Percentiles rank a stretch among this genome's conserved stretches.
Conservation (phyloP, 768 basidiomycete genomes). For the Russula dissimulans region DNA sequence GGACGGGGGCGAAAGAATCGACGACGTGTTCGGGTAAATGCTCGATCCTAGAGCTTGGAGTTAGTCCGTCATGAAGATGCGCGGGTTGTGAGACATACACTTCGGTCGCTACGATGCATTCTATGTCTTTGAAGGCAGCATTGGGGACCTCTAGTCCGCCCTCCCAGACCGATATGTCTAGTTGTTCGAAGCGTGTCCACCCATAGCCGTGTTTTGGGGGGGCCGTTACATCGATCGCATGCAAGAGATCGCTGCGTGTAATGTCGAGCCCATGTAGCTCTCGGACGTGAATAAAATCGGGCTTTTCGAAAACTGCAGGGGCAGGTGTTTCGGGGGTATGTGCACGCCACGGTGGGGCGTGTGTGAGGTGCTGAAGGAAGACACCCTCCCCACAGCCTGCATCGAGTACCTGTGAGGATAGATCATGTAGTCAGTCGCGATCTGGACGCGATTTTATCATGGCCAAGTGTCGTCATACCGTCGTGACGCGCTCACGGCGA, state of each 20-base stretch:
- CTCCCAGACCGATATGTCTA: constrained; percentile 60
- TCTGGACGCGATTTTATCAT: background rate
- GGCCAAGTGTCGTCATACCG: constrained; percentile 28
- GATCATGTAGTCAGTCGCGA: background rate
- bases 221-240: constrained; percentile 41
- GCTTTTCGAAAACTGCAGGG: constrained; percentile 7
- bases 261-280: constrained; percentile 60
- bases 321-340: constrained; percentile 26
- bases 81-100: constrained; percentile 43
- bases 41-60: constrained; percentile 52
- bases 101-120: constrained; percentile 73
- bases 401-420: constrained; percentile 52
- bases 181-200: constrained; percentile 54
- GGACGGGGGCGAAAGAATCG: constrained; percentile 51
- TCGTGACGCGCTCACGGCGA: constrained; percentile 44
- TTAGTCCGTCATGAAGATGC: background rate
- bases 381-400: constrained; percentile 80
- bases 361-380: constrained; percentile 57
- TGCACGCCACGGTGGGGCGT: constrained; percentile 63
- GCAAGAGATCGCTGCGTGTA: constrained; percentile 40
- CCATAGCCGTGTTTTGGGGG: constrained; percentile 28
- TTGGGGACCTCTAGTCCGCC: constrained; percentile 67
- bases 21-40: constrained; percentile 58
- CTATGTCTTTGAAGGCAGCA: constrained; percentile 48
- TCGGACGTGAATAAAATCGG: constrained; percentile 48